Conservation (phyloP, 177 flowering plant species). For the Vitis hybrid region DNA sequence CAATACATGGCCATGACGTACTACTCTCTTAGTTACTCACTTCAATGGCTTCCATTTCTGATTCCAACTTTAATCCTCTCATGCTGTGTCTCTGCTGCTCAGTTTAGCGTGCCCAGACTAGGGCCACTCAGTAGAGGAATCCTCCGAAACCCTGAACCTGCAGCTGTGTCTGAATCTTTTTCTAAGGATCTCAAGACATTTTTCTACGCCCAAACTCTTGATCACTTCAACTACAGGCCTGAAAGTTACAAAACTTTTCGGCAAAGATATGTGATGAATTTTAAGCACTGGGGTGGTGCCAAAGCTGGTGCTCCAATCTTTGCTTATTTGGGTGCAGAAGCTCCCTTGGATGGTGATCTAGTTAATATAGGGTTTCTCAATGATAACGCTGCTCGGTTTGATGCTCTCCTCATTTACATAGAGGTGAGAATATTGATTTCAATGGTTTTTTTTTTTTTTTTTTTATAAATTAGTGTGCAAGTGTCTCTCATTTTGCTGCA, state of each 20-base stretch:
- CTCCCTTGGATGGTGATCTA: slow-evolving; percentile 9
- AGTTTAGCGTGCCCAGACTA: slow-evolving; percentile 8
- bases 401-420: slow-evolving; percentile 23
- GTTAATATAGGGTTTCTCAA: slow-evolving; percentile 9
- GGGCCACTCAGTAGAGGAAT: slow-evolving; percentile 8
- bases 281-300: slow-evolving; percentile 40
- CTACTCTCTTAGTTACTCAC: neutral
- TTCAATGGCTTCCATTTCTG: neutral
- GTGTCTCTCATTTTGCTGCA: no score
- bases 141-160: neutral
- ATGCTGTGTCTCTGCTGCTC: neutral
- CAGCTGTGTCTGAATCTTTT: neutral
- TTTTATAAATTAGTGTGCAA: neutral
- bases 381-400: slow-evolving; percentile 25
- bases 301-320: slow-evolving; percentile 28
- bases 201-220: slow-evolving; percentile 34
- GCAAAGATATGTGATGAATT: slow-evolving; percentile 36
- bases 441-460: neutral
- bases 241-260: slow-evolving; percentile 35
- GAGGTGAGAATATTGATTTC: slow-evolving; percentile 19
- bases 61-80: neutral
- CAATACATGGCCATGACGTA: slow-evolving; percentile 1
- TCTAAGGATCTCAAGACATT: slow-evolving; percentile 12
- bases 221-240: slow-evolving; percentile 45
- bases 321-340: slow-evolving; percentile 28